A percentile compares a stretch with the other conserved stretches of the same genome.
phyloP scores from a whole-genome alignment of 495 filamentous ascomycete genomes.

The Aspergillus nanangensis region DNA sequence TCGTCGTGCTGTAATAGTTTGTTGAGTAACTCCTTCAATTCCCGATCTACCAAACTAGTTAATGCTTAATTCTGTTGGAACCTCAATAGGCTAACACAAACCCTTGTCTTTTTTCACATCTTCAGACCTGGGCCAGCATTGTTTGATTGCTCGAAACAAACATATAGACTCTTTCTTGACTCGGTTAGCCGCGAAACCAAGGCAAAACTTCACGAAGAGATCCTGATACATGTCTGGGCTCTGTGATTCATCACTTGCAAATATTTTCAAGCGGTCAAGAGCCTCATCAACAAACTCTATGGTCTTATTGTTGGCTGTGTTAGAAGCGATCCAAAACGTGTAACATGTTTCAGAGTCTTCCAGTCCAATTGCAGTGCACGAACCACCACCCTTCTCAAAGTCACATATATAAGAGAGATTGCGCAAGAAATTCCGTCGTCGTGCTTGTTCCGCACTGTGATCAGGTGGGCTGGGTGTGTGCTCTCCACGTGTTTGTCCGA shows the following conservation, averaged over 20 bases:
- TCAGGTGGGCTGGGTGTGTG: conserved; percentile 11
- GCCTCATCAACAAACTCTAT: conserved; percentile 13
- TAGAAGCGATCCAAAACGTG: conserved; percentile 29
- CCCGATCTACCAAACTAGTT: background rate
- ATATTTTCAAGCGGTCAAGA: conserved; percentile 6
- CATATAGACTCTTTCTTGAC: conserved; percentile 1
- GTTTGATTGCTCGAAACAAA: background rate
- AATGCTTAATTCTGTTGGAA: background rate
- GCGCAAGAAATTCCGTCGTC: conserved; percentile 14
- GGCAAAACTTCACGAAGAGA: conserved; percentile 3
- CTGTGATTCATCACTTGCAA: background rate
- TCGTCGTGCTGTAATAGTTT: background rate
- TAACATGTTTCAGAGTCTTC: conserved; percentile 17
- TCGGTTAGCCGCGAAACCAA: conserved; percentile 1
- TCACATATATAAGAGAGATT: conserved; percentile 32
- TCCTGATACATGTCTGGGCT: background rate
- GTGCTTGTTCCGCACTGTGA: background rate
- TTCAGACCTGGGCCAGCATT: background rate
- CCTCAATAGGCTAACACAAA: background rate
- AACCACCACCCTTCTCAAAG: conserved; percentile 25
- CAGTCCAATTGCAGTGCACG: conserved; percentile 25
- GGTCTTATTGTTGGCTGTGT: conserved; percentile 7
- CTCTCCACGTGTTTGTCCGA: conserved; percentile 23
- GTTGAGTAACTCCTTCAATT: background rate
- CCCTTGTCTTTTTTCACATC: background rate